Evolutionary conservation across 192 early-diverging fungal species (phyloP), one percentile per base, ranked within the genome.

Genomic region (Podochytrium sp.): DNA sequence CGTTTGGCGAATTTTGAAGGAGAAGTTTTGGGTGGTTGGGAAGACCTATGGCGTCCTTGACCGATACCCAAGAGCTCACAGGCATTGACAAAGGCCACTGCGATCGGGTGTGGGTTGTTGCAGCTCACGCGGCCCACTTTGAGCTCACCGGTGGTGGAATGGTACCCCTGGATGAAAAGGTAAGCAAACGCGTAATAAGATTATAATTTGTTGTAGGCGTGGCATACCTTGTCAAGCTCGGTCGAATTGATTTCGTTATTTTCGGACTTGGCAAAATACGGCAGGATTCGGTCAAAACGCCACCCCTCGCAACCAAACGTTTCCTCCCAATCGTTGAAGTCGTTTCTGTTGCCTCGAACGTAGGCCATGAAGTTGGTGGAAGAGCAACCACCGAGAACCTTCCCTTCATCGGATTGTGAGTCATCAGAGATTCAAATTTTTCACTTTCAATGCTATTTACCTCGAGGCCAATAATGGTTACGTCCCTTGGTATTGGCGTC

Each of bases 261-360:
- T 40, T 69, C 67, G 52, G 67, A 57, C 42, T 65, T 69, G 25
- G 10, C n/a, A 73, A 75, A 71, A 35, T 75, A 69, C n/a, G 69
- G 67, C 16, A 75, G 30, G 5, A 75, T 25, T 4, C 62, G 7
- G 27, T 75, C 23, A 25, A n/a, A 73, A 39, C 25, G 18, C 73
- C 73, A 75, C 4, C 68, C 68, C 20, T 50, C 34, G 55, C 63
- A 72, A 25, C 73, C 73, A 49, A 75, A 33, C 25, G 62, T 37
- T 5, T 4, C 4, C 16, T 66, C 70, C 73, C 73, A 75, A 25
- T 27, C 16, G 33, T 69, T 65, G 30, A 37, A 75, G 40, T 75
- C 73, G 7, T 50, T 32, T n/a, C 53, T 37, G 41, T 43, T 53
- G n/a, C 73, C 73, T 3, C 73, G n/a, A 2, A 72, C 73, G 41